Conservation (phyloP, 2,329 filamentous ascomycete genomes). For the Samsoniella hepiali region DNA sequence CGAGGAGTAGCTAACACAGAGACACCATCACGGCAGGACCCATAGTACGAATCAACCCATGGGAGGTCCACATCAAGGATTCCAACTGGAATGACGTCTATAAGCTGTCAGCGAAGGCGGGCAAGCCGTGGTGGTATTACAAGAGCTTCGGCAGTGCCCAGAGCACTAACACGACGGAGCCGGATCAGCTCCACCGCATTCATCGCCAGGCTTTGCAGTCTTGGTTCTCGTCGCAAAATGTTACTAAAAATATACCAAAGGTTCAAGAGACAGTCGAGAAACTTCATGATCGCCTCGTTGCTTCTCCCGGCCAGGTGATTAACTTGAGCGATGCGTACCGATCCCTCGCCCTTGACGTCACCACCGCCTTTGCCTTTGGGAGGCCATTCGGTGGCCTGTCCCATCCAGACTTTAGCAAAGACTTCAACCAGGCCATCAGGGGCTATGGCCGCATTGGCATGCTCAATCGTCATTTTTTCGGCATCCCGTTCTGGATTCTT, state of each 20-base stretch:
- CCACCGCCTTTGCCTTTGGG: background rate
- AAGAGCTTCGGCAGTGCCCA: background rate
- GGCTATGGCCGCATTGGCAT: background rate
- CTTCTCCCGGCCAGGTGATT: background rate
- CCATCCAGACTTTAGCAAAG: background rate
- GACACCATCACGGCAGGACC: background rate
- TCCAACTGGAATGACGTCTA: conserved; percentile 3
- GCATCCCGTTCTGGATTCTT: background rate
- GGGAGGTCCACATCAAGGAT: conserved; percentile 10
- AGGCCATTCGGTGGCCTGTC: background rate
- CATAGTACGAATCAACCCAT: conserved; percentile 7
- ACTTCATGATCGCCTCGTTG: background rate
- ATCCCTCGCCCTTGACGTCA: conserved; percentile 4
- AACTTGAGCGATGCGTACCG: conserved; percentile 9
- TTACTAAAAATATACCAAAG: background rate
- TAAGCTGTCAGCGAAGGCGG: background rate
- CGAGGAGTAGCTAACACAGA: too few relatives aligned
- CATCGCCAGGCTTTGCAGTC: background rate
- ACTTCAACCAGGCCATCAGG: background rate
- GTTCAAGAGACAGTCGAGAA: background rate
- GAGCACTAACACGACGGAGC: background rate
- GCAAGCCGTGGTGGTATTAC: conserved; percentile 1
- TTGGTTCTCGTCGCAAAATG: conserved; percentile 4
- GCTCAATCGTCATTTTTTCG: background rate
- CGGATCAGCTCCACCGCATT: background rate